Conservation (phyloP, 2,329 filamentous ascomycete species). For the Alternaria ethzedia region DNA sequence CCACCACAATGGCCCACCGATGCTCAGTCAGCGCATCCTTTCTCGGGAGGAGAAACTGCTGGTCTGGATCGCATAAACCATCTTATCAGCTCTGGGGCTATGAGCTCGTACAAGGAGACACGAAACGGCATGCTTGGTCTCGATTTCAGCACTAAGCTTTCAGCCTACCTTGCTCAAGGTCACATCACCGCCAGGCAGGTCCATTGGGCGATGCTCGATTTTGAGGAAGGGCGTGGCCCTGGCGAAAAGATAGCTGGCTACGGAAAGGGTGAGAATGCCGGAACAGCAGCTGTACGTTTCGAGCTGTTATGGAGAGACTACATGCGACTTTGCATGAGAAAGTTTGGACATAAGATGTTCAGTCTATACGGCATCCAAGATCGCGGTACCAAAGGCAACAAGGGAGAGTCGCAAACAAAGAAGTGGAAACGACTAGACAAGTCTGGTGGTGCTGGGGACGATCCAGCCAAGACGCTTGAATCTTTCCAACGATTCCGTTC, state of each 20-base stretch:
- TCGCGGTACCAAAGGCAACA: slow-evolving; percentile 12
- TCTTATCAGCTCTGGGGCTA: slow-evolving; percentile 66
- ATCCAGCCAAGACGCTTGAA: slow-evolving; percentile 50
- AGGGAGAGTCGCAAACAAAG: slow-evolving; percentile 51
- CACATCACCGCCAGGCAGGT: slow-evolving; percentile 76
- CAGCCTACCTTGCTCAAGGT: slow-evolving; percentile 74
- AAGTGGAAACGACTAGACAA: slow-evolving; percentile 38
- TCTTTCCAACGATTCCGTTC: slow-evolving; percentile 64
- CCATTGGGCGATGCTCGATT: slow-evolving; percentile 70
- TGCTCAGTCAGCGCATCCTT: slow-evolving; percentile 67
- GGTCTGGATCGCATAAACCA: slow-evolving; percentile 66
- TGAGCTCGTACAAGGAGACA: slow-evolving; percentile 71
- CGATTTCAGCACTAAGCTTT: slow-evolving; percentile 78
- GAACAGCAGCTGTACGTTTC: slow-evolving; percentile 72
- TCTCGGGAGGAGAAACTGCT: slow-evolving; percentile 69
- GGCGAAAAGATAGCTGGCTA: slow-evolving; percentile 57
- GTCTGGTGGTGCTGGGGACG: slow-evolving; percentile 47
- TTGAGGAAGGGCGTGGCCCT: slow-evolving; percentile 67
- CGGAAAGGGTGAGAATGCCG: slow-evolving; percentile 73
- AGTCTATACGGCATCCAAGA: slow-evolving; percentile 66
- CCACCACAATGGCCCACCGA: slow-evolving; percentile 61
- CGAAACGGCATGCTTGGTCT: slow-evolving; percentile 73
- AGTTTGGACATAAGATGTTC: slow-evolving; percentile 72
- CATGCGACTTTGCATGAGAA: slow-evolving; percentile 76
- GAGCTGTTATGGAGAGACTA: slow-evolving; percentile 81